Evolutionary conservation across 495 filamentous ascomycete genomes (phyloP).

Genomic region (Immersiella caudata): DNA sequence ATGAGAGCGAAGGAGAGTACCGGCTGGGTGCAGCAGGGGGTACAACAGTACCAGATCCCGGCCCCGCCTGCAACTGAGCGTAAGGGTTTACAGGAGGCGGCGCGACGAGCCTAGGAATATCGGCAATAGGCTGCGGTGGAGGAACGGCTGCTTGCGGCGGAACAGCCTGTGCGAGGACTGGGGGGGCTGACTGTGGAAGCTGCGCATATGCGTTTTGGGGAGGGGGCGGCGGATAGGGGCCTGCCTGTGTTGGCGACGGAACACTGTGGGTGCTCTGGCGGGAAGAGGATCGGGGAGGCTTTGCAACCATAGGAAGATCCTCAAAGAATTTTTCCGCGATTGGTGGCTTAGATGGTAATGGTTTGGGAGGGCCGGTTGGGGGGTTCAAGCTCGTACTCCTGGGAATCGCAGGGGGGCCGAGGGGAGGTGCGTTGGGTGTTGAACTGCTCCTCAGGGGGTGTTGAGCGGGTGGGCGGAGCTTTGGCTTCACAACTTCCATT

Average conservation of each 20-base stretch:
- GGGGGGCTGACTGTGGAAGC: slow-evolving; percentile 35
- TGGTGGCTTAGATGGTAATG: slow-evolving; percentile 28
- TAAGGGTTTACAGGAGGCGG: slow-evolving; percentile 68
- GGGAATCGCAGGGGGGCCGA: slow-evolving; percentile 50
- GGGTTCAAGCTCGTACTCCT: slow-evolving; percentile 64
- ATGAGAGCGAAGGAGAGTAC: slow-evolving; percentile 65
- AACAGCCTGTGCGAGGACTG: slow-evolving; percentile 29
- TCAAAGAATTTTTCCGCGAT: slow-evolving; percentile 74
- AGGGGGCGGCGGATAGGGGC: slow-evolving; percentile 34
- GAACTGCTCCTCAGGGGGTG: slow-evolving; percentile 38
- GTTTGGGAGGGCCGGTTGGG: slow-evolving; percentile 40
- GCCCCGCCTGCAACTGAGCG: slow-evolving; percentile 49
- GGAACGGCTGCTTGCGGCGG: slow-evolving; percentile 31
- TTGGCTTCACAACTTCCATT: slow-evolving; percentile 76
- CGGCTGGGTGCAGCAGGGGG: slow-evolving; percentile 45
- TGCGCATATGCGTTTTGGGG: slow-evolving; percentile 1
- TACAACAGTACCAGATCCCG: slow-evolving; percentile 45
- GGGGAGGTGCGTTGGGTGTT: slow-evolving; percentile 46
- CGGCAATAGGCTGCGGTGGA: slow-evolving; percentile 27
- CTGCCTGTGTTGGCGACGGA: slow-evolving; percentile 44
- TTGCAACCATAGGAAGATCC: slow-evolving; percentile 72
- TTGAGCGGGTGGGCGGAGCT: slow-evolving; percentile 56
- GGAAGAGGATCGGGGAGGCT: slow-evolving; percentile 53
- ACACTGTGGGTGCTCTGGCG: slow-evolving; percentile 40
- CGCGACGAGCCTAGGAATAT: slow-evolving; percentile 49